Conservation (phyloP, 371 early-diverging fungal species). For the Mucor velutinosus region DNA sequence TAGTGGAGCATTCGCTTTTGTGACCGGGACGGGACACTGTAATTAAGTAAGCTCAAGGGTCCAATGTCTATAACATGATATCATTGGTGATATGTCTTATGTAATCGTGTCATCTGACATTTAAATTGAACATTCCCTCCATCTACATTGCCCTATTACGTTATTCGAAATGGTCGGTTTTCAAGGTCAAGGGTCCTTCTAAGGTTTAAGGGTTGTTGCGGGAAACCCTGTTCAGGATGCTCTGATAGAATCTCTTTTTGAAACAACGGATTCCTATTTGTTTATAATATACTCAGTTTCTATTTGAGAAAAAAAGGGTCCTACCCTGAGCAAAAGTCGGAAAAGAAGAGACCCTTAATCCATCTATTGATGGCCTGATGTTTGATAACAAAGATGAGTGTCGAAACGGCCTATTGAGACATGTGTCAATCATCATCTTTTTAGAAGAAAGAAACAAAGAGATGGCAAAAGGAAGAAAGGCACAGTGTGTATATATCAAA, state of each 20-base stretch:
- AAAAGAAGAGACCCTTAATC: neutral
- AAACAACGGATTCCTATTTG: neutral
- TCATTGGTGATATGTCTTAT: slow-evolving; percentile 6
- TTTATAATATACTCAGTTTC: neutral
- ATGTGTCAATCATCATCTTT: too few relatives aligned
- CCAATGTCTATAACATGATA: neutral
- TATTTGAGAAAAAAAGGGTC: slow-evolving; percentile 2
- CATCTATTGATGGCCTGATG: neutral
- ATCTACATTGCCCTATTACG: neutral
- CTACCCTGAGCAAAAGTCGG: slow-evolving; percentile 4
- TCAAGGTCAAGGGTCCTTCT: slow-evolving; percentile 11
- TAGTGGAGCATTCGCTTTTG: neutral
- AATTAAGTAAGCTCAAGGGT: slow-evolving; percentile 16
- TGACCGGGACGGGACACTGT: slow-evolving; percentile 8
- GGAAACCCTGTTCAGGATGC: neutral
- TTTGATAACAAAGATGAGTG: neutral
- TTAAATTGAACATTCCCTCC: neutral
- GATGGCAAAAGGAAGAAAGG: too few relatives aligned
- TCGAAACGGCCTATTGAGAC: too few relatives aligned
- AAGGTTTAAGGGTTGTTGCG: slow-evolving; percentile 1
- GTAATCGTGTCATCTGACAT: slow-evolving; percentile 3
- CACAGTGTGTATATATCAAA: neutral
- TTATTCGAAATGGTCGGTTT: neutral
- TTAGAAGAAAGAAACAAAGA: too few relatives aligned
- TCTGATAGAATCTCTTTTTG: neutral